Conservation (phyloP, 139 green algal genomes). For the Nannochloris sp. region DNA sequence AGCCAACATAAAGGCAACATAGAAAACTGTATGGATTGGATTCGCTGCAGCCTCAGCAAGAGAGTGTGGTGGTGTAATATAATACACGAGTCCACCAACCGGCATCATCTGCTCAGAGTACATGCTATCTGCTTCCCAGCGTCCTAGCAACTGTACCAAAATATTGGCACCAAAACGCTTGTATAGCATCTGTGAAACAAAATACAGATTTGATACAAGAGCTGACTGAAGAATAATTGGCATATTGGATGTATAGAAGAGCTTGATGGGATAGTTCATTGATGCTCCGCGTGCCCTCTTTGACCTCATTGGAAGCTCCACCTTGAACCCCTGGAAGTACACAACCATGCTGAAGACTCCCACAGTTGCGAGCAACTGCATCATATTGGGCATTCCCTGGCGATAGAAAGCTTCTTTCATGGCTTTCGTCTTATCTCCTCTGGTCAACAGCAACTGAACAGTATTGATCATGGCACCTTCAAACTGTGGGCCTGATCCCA, state of each 20-base stretch:
- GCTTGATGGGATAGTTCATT: constrained; percentile 96
- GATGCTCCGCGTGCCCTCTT: constrained; percentile 80
- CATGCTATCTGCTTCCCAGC: constrained; percentile 65
- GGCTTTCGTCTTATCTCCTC: constrained; percentile 77
- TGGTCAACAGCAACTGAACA: constrained; percentile 92
- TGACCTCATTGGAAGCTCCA: constrained; percentile 93
- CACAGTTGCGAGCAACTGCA: constrained; percentile 91
- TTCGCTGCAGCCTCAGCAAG: constrained; percentile 81
- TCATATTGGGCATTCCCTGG: constrained; percentile 93
- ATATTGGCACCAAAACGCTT: constrained; percentile 89
- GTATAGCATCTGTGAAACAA: constrained; percentile 99
- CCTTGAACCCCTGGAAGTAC: constrained; percentile 98
- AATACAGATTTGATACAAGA: constrained; percentile 99
- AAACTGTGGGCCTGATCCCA: constrained; percentile 85
- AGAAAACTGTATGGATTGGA: constrained; percentile 95
- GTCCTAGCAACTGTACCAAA: constrained; percentile 79
- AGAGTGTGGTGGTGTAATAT: constrained; percentile 85
- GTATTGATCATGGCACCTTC: constrained; percentile 96
- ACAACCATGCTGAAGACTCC: constrained; percentile 97
- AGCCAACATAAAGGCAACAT: constrained; percentile 95
- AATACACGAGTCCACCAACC: constrained; percentile 96
- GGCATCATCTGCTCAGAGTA: constrained; percentile 74
- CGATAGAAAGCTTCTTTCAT: constrained; percentile 95
- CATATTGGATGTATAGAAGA: constrained; percentile 99
- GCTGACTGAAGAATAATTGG: constrained; percentile 99